Evolutionary conservation across 345 rosid species (phyloP).

Genomic region (Citrus sinensis): DVS_A1.0 CM039165.1:16808001-16808500

Average conservation of each 20-base stretch:
- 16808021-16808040: not conserved
- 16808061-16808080: not conserved
- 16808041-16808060: not conserved
- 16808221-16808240: fast-evolving
- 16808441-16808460: too few relatives aligned
- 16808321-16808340: fast-evolving
- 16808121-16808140: conserved; percentile 78
- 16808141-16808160: conserved; percentile 90
- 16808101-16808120: conserved; percentile 70
- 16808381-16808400: fast-evolving
- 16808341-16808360: too few relatives aligned
- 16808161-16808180: conserved; percentile 7
- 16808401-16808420: too few relatives aligned
- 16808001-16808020: too few relatives aligned
- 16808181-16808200: too few relatives aligned
- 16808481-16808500: too few relatives aligned
- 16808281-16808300: too few relatives aligned
- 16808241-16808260: too few relatives aligned
- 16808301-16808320: fast-evolving
- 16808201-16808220: fast-evolving
- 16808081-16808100: conserved; percentile 40
- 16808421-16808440: too few relatives aligned
- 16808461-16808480: too few relatives aligned
- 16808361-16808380: too few relatives aligned
- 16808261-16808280: too few relatives aligned